Percentiles rank a stretch among this genome's conserved stretches.
Evolutionary conservation across 2,329 filamentous ascomycete species (phyloP).

Genomic region (Daldinia sp.): DNA sequence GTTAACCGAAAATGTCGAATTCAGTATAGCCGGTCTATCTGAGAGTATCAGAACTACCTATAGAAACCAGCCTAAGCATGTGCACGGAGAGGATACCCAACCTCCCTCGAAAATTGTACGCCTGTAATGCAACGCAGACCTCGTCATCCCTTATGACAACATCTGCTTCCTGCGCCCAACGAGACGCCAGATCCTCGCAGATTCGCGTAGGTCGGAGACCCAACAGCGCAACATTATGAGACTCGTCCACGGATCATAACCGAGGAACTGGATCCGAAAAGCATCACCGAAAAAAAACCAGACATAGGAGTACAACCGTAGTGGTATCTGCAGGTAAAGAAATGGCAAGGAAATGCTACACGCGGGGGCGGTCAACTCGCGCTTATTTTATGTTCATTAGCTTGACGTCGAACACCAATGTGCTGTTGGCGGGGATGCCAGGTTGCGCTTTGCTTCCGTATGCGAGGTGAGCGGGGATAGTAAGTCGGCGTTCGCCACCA

Average conservation of each 20-base stretch:
- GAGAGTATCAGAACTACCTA: slow-evolving; percentile 40
- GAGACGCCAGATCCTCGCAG: slow-evolving; percentile 56
- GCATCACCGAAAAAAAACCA: slow-evolving; percentile 27
- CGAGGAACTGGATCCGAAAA: slow-evolving; percentile 27
- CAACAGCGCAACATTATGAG: slow-evolving; percentile 53
- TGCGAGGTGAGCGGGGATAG: slow-evolving; percentile 85
- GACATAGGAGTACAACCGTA: slow-evolving; percentile 47
- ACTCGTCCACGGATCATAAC: slow-evolving; percentile 23
- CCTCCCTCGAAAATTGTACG: slow-evolving; percentile 57
- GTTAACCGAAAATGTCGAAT: background rate
- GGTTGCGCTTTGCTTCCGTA: slow-evolving; percentile 88
- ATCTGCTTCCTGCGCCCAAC: slow-evolving; percentile 55
- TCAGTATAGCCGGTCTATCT: slow-evolving; percentile 15
- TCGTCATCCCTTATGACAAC: slow-evolving; percentile 62
- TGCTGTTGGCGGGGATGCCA: slow-evolving; percentile 92
- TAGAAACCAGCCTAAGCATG: slow-evolving; percentile 34
- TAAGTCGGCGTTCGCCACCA: slow-evolving; percentile 92
- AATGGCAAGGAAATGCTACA: slow-evolving; percentile 8
- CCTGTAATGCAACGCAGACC: slow-evolving; percentile 65
- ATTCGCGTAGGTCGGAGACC: slow-evolving; percentile 63
- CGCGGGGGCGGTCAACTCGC: background rate
- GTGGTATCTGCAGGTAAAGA: slow-evolving; percentile 46
- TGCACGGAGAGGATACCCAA: slow-evolving; percentile 46
- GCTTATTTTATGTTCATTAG: slow-evolving; percentile 83
- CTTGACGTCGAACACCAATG: slow-evolving; percentile 92